These are phyloP conservation scores for Centaurea solstitialis DNA, from an alignment of 129 eudicot species.

Conservation along the genomic window DNA sequence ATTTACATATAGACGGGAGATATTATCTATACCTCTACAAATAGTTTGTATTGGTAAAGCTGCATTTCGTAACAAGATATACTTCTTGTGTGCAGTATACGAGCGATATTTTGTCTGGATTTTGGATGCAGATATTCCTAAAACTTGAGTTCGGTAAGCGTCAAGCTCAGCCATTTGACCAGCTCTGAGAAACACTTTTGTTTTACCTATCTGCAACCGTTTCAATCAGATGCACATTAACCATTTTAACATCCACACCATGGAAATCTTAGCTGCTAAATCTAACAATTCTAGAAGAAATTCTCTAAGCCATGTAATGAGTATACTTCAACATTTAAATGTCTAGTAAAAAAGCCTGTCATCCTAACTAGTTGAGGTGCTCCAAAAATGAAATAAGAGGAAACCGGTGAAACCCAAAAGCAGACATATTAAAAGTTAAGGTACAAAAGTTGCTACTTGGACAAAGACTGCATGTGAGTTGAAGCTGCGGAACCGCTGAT, in stretches of 20 bases:
- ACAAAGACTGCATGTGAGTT: too few relatives aligned
- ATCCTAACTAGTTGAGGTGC: too few relatives aligned
- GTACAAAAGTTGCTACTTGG: too few relatives aligned
- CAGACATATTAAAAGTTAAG: too few relatives aligned
- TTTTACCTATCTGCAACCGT: conserved; percentile 75
- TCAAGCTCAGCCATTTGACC: conserved; percentile 98
- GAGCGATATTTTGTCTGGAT: conserved; percentile 62
- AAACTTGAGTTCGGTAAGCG: conserved; percentile 59
- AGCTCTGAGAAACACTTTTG: conserved; percentile 86
- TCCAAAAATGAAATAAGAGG: too few relatives aligned
- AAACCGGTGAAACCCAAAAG: too few relatives aligned
- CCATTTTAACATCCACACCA: not conserved
- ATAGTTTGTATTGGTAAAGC: conserved; percentile 62
- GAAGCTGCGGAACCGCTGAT: too few relatives aligned
- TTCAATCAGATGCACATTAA: not conserved
- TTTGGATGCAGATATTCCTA: conserved; percentile 72
- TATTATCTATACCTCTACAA: conserved; percentile 65
- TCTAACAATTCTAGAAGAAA: conserved; percentile 1
- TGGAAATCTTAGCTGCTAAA: conserved; percentile 10
- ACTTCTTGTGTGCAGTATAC: conserved; percentile 45
- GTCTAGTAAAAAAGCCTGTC: too few relatives aligned
- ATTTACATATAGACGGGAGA: conserved; percentile 3
- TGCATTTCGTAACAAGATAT: conserved; percentile 37
- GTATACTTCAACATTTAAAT: not conserved
- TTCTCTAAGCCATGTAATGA: not conserved